Evolutionary conservation across 305 asterid species (phyloP).

Genomic region (Fraxinus paxiana): DNA sequence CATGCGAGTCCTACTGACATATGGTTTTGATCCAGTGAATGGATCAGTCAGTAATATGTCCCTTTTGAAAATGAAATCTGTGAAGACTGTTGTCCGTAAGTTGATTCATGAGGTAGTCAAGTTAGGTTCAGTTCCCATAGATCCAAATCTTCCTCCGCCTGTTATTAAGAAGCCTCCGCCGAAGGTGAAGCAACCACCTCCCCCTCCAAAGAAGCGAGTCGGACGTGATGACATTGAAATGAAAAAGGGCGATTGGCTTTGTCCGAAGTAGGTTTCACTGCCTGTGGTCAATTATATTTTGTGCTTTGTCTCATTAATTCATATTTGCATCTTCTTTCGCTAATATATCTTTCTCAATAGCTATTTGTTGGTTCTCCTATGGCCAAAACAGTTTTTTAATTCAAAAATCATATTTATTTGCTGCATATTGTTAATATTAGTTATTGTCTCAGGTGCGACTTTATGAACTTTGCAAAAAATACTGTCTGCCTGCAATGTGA

Average conservation of each 20-base stretch:
- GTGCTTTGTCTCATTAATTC: constrained; percentile 12
- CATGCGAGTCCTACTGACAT: constrained; percentile 74
- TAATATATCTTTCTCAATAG: background rate
- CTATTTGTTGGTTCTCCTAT: background rate
- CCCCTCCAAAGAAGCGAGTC: constrained; percentile 73
- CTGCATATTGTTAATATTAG: constrained; percentile 19
- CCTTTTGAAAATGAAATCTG: constrained; percentile 62
- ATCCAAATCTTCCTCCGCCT: constrained; percentile 91
- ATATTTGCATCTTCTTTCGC: background rate
- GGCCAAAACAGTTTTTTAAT: background rate
- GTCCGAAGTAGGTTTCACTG: constrained; percentile 63
- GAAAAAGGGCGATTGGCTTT: constrained; percentile 98
- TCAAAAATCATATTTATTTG: background rate
- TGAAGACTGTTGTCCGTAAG: constrained; percentile 69
- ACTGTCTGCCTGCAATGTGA: constrained; percentile 85
- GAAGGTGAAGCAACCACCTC: constrained; percentile 91
- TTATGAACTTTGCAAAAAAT: constrained; percentile 94
- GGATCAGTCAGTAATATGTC: constrained; percentile 63
- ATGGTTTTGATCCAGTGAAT: constrained; percentile 70
- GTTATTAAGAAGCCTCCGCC: constrained; percentile 75
- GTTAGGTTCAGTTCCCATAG: constrained; percentile 90
- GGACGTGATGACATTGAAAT: constrained; percentile 88
- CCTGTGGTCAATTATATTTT: constrained; percentile 9
- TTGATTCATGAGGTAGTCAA: constrained; percentile 83
- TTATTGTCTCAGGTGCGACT: constrained; percentile 67